phyloP scores from a whole-genome alignment of 768 basidiomycete genomes.

The Macrolepiota dolichaula region DNA sequence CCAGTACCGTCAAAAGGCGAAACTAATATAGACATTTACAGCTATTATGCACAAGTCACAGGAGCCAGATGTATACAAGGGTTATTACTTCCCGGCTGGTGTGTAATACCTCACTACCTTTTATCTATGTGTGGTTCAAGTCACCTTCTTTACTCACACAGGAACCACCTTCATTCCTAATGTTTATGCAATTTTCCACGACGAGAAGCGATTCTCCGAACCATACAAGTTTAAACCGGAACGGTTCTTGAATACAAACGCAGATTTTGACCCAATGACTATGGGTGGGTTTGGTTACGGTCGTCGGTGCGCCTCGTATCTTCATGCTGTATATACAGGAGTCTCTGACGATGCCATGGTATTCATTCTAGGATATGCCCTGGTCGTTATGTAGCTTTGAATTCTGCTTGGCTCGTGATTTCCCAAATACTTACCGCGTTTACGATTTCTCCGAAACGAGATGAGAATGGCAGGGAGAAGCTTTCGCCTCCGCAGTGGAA shows the following conservation, averaged over 20 bases:
- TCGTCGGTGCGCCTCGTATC: conserved; percentile 20
- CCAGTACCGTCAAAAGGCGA: too few species aligned
- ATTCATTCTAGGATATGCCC: conserved; percentile 26
- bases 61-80: conserved; percentile 29
- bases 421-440: conserved; percentile 23
- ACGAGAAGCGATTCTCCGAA: conserved; percentile 47
- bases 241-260: conserved; percentile 38
- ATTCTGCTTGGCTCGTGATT: not conserved
- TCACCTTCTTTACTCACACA: not conserved
- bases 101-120: not conserved
- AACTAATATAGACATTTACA: conserved; percentile 13
- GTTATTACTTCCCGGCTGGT: conserved; percentile 23
- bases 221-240: conserved; percentile 54
- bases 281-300: conserved; percentile 31
- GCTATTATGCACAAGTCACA: conserved; percentile 30
- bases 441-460: conserved; percentile 27
- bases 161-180: conserved; percentile 26
- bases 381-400: conserved; percentile 30
- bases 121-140: not conserved
- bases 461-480: conserved; percentile 24
- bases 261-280: conserved; percentile 17
- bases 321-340: not conserved
- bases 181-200: conserved; percentile 43
- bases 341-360: not conserved
- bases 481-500: conserved; percentile 23